These are phyloP conservation scores for Fusarium haematococcum DNA, from an alignment of 2,329 filamentous ascomycete species.

Conservation along the genomic window DNA sequence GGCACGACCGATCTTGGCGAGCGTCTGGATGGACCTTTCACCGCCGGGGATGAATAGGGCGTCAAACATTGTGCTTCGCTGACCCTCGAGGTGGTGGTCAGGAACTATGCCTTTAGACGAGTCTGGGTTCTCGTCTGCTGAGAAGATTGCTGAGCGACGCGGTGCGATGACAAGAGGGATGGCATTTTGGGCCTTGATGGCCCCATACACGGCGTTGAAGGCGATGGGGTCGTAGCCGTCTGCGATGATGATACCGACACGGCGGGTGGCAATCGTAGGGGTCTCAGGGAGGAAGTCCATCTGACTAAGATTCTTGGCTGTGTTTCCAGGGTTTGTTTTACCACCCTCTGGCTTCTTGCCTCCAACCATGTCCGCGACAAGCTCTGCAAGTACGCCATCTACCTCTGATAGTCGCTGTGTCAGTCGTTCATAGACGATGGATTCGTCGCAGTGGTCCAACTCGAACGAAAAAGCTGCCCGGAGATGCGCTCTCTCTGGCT, in stretches of 20 bases:
- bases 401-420: conserved; percentile 77
- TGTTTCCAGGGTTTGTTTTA: conserved; percentile 74
- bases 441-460: conserved; percentile 85
- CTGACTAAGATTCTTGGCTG: conserved; percentile 75
- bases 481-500: conserved; percentile 76
- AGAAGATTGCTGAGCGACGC: conserved; percentile 73
- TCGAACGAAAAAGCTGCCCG: conserved; percentile 80
- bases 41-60: conserved; percentile 83
- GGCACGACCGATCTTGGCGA: conserved; percentile 77
- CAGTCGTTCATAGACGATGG: conserved; percentile 79
- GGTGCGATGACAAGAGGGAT: conserved; percentile 80
- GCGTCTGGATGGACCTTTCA: conserved; percentile 68
- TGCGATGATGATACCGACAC: conserved; percentile 80
- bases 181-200: conserved; percentile 71
- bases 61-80: conserved; percentile 85
- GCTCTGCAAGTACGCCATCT: conserved; percentile 75
- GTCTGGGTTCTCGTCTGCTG: conserved; percentile 67
- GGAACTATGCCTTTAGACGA: conserved; percentile 68
- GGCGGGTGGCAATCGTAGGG: conserved; percentile 77
- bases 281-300: conserved; percentile 72
- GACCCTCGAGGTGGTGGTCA: conserved; percentile 83
- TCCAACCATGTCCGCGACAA: conserved; percentile 77
- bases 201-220: conserved; percentile 74
- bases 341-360: conserved; percentile 67
- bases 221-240: conserved; percentile 79